A percentile compares a stretch with the other conserved stretches of the same genome.
These are phyloP conservation scores for Sphaceloma murrayae DNA, from an alignment of 2,329 filamentous ascomycete species.

Conservation along the genomic window DNA sequence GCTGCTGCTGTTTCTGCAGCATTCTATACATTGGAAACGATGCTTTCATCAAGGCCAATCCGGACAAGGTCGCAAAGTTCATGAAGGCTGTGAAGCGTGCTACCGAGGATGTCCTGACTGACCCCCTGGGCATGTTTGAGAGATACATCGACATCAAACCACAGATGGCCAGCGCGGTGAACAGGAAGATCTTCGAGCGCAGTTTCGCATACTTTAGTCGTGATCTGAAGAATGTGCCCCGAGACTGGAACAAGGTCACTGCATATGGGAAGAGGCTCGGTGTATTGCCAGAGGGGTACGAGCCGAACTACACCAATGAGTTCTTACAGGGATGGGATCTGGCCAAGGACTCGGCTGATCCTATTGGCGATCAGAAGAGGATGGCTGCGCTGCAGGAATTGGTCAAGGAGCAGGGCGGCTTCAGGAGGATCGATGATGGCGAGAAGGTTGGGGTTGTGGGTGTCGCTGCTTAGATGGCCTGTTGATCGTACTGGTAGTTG, in stretches of 20 bases:
- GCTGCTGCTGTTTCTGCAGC: slow-evolving; percentile 76
- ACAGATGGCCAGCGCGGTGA: slow-evolving; percentile 56
- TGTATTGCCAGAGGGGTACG: slow-evolving; percentile 53
- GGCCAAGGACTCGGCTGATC: slow-evolving; percentile 56
- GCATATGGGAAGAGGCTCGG: slow-evolving; percentile 64
- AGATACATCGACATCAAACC: slow-evolving; percentile 66
- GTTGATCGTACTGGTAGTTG: background rate
- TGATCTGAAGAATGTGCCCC: slow-evolving; percentile 62
- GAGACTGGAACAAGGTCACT: slow-evolving; percentile 72
- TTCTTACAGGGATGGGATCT: slow-evolving; percentile 55
- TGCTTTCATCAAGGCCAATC: slow-evolving; percentile 55
- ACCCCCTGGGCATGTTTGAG: slow-evolving; percentile 54
- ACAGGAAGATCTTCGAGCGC: slow-evolving; percentile 71
- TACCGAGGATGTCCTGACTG: slow-evolving; percentile 59
- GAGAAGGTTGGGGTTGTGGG: background rate
- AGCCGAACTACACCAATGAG: slow-evolving; percentile 65
- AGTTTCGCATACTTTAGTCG: slow-evolving; percentile 67
- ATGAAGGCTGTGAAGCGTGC: slow-evolving; percentile 64
- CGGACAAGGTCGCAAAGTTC: slow-evolving; percentile 57
- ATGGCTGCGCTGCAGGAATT: slow-evolving; percentile 61
- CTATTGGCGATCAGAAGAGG: slow-evolving; percentile 62
- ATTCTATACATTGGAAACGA: slow-evolving; percentile 76
- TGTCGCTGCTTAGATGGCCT: slow-evolving; percentile 4
- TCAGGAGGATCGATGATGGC: slow-evolving; percentile 28
- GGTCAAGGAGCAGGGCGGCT: slow-evolving; percentile 57